phyloP scores from a whole-genome alignment of 345 rosid species.

The Durio zibethinus region DNA sequence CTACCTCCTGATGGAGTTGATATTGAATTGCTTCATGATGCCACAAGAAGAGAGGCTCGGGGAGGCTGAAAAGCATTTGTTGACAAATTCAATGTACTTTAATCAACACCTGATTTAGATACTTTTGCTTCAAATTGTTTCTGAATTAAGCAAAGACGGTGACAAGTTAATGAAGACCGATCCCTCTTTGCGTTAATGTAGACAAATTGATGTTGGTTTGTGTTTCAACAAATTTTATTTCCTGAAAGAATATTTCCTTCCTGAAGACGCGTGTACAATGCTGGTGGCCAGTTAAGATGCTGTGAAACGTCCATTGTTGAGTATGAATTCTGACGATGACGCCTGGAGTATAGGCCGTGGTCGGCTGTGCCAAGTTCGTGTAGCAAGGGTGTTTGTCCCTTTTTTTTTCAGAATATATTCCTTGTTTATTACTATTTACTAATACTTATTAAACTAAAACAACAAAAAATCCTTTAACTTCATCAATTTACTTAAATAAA shows the following conservation, averaged over 20 bases:
- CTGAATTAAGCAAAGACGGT: constrained; percentile 19
- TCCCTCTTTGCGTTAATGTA: not conserved
- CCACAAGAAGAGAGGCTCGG: constrained; percentile 98
- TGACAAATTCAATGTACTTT: constrained; percentile 13
- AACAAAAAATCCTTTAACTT: too few relatives aligned
- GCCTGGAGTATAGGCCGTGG: too few relatives aligned
- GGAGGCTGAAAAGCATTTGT: constrained; percentile 53
- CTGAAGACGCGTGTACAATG: not conserved
- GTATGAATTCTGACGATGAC: too few relatives aligned
- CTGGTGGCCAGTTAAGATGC: not conserved
- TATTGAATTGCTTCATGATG: constrained; percentile 93
- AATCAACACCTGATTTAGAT: constrained; percentile 15
- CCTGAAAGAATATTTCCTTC: not conserved
- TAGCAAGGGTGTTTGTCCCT: too few relatives aligned
- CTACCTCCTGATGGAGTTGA: constrained; percentile 96
- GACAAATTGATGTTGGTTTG: constrained; percentile 4
- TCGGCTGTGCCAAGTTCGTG: too few relatives aligned
- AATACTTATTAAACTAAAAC: too few relatives aligned
- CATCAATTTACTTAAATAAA: too few relatives aligned
- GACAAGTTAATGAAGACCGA: constrained; percentile 1
- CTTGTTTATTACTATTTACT: too few relatives aligned
- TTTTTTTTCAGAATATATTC: too few relatives aligned
- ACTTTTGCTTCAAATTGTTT: constrained; percentile 20
- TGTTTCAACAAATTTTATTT: not conserved
- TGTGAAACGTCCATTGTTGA: not conserved